These are phyloP conservation scores for Hymenoscyphus occultus DNA, from an alignment of 2,329 filamentous ascomycete genomes.

Conservation along the genomic window DNA sequence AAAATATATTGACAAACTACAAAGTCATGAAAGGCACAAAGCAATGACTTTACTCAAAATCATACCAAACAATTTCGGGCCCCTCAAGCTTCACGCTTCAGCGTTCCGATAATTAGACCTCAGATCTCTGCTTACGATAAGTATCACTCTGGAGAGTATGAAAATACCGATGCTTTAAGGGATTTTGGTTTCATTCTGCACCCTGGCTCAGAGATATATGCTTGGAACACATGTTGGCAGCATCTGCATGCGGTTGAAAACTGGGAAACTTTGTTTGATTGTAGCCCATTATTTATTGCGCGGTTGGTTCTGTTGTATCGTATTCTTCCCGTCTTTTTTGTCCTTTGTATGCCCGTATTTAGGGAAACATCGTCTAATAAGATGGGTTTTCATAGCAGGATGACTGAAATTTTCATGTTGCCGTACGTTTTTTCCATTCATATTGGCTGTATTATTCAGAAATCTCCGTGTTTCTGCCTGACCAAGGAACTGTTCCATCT, in stretches of 20 bases:
- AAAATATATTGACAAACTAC: too few species aligned
- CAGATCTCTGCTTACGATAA: not conserved
- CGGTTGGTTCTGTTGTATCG: not conserved
- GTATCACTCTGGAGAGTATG: not conserved
- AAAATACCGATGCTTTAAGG: not conserved
- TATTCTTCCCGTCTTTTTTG: not conserved
- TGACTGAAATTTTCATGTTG: too few species aligned
- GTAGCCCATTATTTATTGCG: not conserved
- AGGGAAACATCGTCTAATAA: too few species aligned
- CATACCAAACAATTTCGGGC: too few species aligned
- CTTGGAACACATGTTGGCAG: not conserved
- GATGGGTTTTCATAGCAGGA: too few species aligned
- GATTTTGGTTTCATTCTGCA: not conserved
- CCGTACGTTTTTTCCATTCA: too few species aligned
- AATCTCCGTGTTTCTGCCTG: too few species aligned
- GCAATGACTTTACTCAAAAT: too few species aligned
- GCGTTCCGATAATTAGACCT: not conserved
- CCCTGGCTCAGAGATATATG: not conserved
- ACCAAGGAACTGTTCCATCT: too few species aligned
- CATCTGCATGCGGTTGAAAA: not conserved
- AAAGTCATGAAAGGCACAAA: too few species aligned
- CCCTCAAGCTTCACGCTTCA: not conserved
- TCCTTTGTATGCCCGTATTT: too few species aligned
- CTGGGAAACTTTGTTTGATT: not conserved
- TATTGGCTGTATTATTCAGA: too few species aligned